Percentiles rank a stretch among this genome's conserved stretches.
Conservation (phyloP, 2,329 filamentous ascomycete species). For the Cladosporium sp. region DNA sequence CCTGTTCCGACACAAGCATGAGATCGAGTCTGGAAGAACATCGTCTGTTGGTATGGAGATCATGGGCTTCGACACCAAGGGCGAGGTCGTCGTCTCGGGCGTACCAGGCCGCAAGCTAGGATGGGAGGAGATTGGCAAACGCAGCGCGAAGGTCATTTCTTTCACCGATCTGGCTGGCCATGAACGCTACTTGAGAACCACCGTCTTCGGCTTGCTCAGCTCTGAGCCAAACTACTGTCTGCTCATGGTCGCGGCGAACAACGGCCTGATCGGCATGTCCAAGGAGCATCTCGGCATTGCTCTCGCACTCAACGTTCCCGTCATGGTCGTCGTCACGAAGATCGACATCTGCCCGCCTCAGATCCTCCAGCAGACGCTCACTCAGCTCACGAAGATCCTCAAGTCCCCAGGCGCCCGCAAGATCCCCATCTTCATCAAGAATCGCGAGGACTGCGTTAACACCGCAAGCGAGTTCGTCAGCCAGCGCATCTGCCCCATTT, state of each 20-base stretch:
- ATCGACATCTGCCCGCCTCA: conserved; percentile 97
- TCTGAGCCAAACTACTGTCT: conserved; percentile 96
- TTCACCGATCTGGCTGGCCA: conserved; percentile 95
- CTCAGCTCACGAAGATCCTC: conserved; percentile 84
- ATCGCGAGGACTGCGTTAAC: conserved; percentile 83
- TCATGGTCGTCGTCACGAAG: conserved; percentile 97
- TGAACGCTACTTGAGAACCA: conserved; percentile 90
- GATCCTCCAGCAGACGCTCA: conserved; percentile 88
- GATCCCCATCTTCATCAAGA: conserved; percentile 92
- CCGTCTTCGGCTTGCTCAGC: conserved; percentile 88
- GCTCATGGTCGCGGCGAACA: conserved; percentile 97
- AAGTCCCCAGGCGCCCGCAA: conserved; percentile 91
- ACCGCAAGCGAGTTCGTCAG: conserved; percentile 95
- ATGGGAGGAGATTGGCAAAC: conserved; percentile 96
- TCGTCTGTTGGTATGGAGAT: conserved; percentile 99
- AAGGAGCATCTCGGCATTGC: conserved; percentile 91
- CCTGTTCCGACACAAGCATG: conserved; percentile 95
- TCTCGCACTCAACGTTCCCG: conserved; percentile 86
- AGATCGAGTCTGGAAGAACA: conserved; percentile 90
- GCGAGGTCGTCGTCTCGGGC: conserved; percentile 74
- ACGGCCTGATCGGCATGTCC: conserved; percentile 94
- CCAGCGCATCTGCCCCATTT: conserved; percentile 91
- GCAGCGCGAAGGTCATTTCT: conserved; percentile 90
- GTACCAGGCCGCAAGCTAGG: conserved; percentile 80
- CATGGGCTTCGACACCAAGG: conserved; percentile 87